Evolutionary conservation across 805 yeast species (phyloP), one percentile per base, ranked within the genome.

Genomic region (Candida maesae): DNA sequence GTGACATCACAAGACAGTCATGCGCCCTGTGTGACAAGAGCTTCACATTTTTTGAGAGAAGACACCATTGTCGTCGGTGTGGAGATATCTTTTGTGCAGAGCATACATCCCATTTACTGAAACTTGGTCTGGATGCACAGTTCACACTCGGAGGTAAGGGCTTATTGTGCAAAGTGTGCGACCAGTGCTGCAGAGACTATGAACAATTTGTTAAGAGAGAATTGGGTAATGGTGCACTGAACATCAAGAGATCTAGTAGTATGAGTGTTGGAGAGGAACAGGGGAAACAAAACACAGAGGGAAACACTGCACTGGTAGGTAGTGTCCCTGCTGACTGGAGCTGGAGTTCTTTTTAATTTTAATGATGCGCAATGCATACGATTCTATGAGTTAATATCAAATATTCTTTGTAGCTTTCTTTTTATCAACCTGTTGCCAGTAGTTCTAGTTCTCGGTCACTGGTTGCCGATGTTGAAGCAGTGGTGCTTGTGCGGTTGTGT

Each of bases 41-140:
- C 14, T 90, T 91, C 65, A 81, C 89, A 27, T 80, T 81, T 52
- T 83, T 79, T 67, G 96, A 75, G 59, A 75, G 90, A 52, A 73
- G 81, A 48, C 95, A 85, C 57, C 95, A 85, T 65, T 85, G 95
- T 59, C 74, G 95, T 39, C 81, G 81, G 58, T 85, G 95, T 61
- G 95, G 95, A 27, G 87, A 84, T 30, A 76, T 85, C 16, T 85
- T 77, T 55, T 85, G 95, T 60, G 76, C 78, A 25, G 78, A 74
- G 45, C 90, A 86, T 60, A 71, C 81, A 4, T 65, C 73, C 7
- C 81, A 78, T 52, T 67, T 67, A 65, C 59, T 76, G 47, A 70
- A 79, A 63, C 67, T 77, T 56, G 67, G 79, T 57, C 66, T 72
- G 53, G 59, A 75, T 62, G 78, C 93, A 26, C 78, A 77, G 49